Evolutionary conservation across 305 asterid genomes (phyloP), one percentile per base, ranked within the genome.

Genomic region (Withania somnifera): DNA sequence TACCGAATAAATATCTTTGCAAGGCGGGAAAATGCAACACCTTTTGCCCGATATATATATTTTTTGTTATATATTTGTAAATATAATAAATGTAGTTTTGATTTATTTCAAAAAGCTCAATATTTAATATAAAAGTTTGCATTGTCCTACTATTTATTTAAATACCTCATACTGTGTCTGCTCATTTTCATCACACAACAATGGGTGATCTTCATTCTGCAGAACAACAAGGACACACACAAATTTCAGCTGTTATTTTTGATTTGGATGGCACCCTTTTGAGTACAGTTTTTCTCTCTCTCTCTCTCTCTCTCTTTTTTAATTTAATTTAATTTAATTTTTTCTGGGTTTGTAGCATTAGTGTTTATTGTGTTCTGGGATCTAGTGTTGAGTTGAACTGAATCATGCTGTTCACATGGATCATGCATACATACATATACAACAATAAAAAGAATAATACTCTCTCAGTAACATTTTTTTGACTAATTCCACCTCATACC

Each of bases 241-340:
- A 30, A 22, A 80, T 93, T 58, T 86, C 90, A 15, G 97, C 98
- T 67, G 91, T 95, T 69, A 92, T 93, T 53, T 91, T 95, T 84
- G 98, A 92, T 93, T 89, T 95, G 92, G 98, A 93, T 63, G 98
- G 98, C 2, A 95, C 98, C 86, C 97, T 95, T 84, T 84, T 95
- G 82, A 92, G 89, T 85, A 90, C 98, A 57, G 98, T 56, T 20
- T 19, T 85, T 79, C 11, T 32, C 34, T 4, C 40, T 68, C 14
- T 1, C 66, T 42, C 51, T 42, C 0, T 0, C 8, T 85, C 52
- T 38, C 34, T 8, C 53, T 30, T 84, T 19, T 30, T 30, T 30
- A 1, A 7, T 7, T 81, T 58, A 75, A 20, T 26, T 9, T 10
- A 38, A 66, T 67, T 20, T 19, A 2, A 0, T 13, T 24, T 14